Base-by-base conservation (phyloP, 2,329 filamentous ascomycete genomes). In the Microcyclospora tardicrescens region DNA sequence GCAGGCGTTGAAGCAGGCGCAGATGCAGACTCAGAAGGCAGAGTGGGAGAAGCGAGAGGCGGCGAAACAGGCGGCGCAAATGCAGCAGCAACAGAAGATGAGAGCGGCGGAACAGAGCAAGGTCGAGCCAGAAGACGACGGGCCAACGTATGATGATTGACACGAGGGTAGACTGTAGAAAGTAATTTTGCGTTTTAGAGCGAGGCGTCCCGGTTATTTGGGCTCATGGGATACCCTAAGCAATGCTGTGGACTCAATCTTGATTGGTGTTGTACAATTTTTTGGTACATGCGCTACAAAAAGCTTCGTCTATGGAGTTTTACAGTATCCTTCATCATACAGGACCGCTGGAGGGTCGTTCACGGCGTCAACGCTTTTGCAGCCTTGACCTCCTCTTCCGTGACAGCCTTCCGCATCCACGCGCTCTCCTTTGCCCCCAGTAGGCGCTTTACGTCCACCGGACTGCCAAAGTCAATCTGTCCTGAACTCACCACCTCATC, bases 401-500 rank as follows among this genome's bases (percentile, higher is more conserved):
- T 37, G 30, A 50, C 48, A 5, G 33, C 29, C 41, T 35, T 50
- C 11, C 10, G 30, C 51, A 51, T 48, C 46, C 36, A 46, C 37
- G 33, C 4, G 36, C 51, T 51, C 44, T 51, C 44, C 43, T 42
- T 52, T 10, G 14, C 6, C 10, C 30, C 30, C 30, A 52, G 39
- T 28, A 55, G 60, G 10, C 58, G 50, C 37, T 55, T 58, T 14
- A 57, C 53, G 33, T 64, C 61, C 6, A 52, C 58, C 30, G 52
- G 67, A 43, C 67, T 58, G 2, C 63, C 62, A 57, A 79, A 75
- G 29, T 63, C 62, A 43, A 79, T 62, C 19, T 58, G 43, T 0
- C 66, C 70, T 30, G 50, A 50, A 36, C 64, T 62, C 33, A 77
- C 47, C 43, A 68, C 65, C 16, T 67, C 65, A 52, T 80, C 76